Evolutionary conservation across 2,329 filamentous ascomycete genomes (phyloP).

Genomic region (Trematosphaeria pertusa): DNA sequence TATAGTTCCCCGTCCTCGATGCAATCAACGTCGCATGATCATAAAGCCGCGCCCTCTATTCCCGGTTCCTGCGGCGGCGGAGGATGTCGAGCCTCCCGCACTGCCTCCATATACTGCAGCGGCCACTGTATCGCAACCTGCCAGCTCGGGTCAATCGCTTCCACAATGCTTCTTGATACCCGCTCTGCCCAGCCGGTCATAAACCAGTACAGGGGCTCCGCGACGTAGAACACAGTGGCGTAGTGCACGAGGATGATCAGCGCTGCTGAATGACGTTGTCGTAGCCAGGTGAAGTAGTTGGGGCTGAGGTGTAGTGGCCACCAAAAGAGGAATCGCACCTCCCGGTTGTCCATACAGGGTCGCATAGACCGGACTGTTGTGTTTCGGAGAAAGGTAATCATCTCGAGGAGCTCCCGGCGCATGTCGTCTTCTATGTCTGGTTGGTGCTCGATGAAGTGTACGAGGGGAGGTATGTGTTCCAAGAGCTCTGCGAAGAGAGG

Average conservation of each 20-base stretch:
- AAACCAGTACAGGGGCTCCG: slow-evolving; percentile 51
- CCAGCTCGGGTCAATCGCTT: slow-evolving; percentile 33
- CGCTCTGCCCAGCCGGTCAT: slow-evolving; percentile 43
- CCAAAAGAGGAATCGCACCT: slow-evolving; percentile 42
- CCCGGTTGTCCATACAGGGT: slow-evolving; percentile 39
- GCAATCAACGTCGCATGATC: no score
- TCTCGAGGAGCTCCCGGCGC: slow-evolving; percentile 21
- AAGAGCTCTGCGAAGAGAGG: slow-evolving; percentile 35
- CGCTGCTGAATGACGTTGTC: slow-evolving; percentile 40
- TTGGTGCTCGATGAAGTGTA: slow-evolving; percentile 28
- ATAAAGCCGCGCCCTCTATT: no score
- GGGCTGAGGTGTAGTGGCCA: slow-evolving; percentile 48
- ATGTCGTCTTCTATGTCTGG: slow-evolving; percentile 24
- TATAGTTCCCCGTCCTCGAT: no score
- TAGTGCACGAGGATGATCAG: slow-evolving; percentile 50
- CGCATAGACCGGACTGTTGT: slow-evolving; percentile 28
- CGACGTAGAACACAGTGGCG: slow-evolving; percentile 40
- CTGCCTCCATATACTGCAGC: slow-evolving; percentile 21
- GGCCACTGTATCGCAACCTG: slow-evolving; percentile 35
- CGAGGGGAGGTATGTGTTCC: slow-evolving; percentile 27
- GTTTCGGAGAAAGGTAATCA: slow-evolving; percentile 27
- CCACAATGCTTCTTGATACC: slow-evolving; percentile 30
- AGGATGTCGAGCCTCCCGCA: slow-evolving; percentile 2
- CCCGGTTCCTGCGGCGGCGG: slow-evolving; percentile 1
- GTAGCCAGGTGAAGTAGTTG: slow-evolving; percentile 41